These are phyloP conservation scores for Geotrichum ghanense DNA, from an alignment of 805 yeast genomes.

Conservation along the genomic window DNA sequence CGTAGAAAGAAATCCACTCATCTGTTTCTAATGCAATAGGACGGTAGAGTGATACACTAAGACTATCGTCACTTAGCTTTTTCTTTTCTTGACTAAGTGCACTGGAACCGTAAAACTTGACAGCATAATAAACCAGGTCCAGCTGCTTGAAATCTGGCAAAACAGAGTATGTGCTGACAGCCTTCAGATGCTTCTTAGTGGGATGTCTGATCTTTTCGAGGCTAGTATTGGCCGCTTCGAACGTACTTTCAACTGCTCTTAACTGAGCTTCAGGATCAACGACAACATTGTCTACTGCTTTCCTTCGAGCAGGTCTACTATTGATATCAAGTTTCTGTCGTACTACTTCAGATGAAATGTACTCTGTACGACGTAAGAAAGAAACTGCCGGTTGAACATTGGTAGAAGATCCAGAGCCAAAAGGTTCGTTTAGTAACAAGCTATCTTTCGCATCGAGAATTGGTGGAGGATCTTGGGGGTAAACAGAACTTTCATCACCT, in stretches of 20 bases:
- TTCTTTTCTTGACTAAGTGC: constrained; percentile 22
- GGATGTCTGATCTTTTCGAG: constrained; percentile 58
- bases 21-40: constrained; percentile 59
- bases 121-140: constrained; percentile 50
- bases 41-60: constrained; percentile 46
- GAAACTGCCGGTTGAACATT: constrained; percentile 35
- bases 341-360: constrained; percentile 55
- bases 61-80: constrained; percentile 16
- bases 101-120: constrained; percentile 35
- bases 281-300: constrained; percentile 22
- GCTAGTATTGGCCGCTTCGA: constrained; percentile 44
- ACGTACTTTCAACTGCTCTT: constrained; percentile 64
- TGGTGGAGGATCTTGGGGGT: constrained; percentile 23
- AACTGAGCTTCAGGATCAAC: constrained; percentile 54
- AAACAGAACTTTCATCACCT: constrained; percentile 37
- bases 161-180: constrained; percentile 68
- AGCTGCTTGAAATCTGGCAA: constrained; percentile 86
- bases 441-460: constrained; percentile 68
- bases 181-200: constrained; percentile 54
- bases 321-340: constrained; percentile 17
- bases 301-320: constrained; percentile 11
- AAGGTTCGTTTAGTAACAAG: constrained; percentile 70
- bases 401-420: constrained; percentile 27
- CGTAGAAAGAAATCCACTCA: constrained; percentile 68
- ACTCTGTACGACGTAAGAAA: constrained; percentile 92